These are phyloP conservation scores for Phytomonas sp. DNA, from an alignment of 208 protist genomes.

Conservation along the genomic window DNA sequence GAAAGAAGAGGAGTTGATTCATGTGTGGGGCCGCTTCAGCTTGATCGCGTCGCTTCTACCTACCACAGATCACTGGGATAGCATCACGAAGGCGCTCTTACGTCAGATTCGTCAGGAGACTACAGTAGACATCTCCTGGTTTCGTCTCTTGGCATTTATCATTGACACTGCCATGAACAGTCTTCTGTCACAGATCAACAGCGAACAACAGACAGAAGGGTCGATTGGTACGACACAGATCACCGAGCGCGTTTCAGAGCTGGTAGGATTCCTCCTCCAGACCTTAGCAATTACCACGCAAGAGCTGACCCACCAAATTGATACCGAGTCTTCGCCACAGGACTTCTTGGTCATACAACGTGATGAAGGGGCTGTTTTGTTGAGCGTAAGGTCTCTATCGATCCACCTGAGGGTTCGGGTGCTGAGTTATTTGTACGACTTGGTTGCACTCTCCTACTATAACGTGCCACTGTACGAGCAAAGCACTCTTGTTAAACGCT, in stretches of 20 bases:
- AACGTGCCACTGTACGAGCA: slow-evolving; percentile 50
- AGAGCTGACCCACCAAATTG: not conserved
- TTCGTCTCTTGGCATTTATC: slow-evolving; percentile 21
- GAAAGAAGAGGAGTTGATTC: not conserved
- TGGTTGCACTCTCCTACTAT: slow-evolving; percentile 42
- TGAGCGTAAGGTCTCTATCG: not conserved
- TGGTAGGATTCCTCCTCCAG: slow-evolving; percentile 10
- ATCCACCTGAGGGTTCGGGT: not conserved
- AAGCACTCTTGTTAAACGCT: slow-evolving; percentile 37
- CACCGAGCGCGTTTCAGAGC: not conserved
- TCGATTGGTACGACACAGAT: not conserved
- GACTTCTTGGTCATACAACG: not conserved
- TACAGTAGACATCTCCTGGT: not conserved
- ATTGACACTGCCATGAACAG: slow-evolving; percentile 37
- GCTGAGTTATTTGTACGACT: slow-evolving; percentile 56
- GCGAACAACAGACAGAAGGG: not conserved
- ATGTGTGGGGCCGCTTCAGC: slow-evolving; percentile 43
- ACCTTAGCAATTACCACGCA: not conserved
- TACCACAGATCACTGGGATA: slow-evolving; percentile 30
- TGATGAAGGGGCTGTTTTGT: not conserved
- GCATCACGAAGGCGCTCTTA: slow-evolving; percentile 23
- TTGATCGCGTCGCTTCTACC: slow-evolving; percentile 47
- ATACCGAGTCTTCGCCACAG: not conserved
- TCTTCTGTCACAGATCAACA: slow-evolving; percentile 45
- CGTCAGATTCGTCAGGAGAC: slow-evolving; percentile 1